These are phyloP conservation scores for Verticillium longisporum DNA, from an alignment of 2,329 filamentous ascomycete genomes.

Conservation along the genomic window DNA sequence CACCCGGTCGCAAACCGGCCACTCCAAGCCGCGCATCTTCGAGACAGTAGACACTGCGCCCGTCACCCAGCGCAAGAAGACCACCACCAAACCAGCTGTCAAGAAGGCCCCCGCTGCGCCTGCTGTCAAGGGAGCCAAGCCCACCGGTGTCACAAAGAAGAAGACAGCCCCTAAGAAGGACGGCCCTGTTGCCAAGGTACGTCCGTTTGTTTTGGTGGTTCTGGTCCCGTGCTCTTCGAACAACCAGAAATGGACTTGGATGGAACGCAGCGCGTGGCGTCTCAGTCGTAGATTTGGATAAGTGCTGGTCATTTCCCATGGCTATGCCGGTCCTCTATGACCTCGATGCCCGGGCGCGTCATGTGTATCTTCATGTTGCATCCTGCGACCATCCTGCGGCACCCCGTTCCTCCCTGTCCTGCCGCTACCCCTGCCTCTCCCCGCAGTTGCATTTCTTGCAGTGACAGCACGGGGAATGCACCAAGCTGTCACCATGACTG, in stretches of 20 bases:
- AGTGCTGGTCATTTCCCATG: background rate
- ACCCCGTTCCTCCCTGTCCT: background rate
- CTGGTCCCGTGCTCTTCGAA: background rate
- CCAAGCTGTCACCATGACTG: background rate
- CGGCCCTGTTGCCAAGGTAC: conserved; percentile 6
- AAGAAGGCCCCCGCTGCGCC: conserved; percentile 3
- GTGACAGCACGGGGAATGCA: too few relatives aligned
- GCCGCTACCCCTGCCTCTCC: background rate
- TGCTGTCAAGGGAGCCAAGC: conserved; percentile 8
- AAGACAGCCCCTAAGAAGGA: conserved; percentile 11
- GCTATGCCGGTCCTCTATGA: background rate
- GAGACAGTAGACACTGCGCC: conserved; percentile 39
- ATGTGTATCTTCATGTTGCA: background rate
- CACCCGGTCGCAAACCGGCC: conserved; percentile 44
- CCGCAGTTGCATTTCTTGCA: background rate
- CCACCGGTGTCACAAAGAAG: conserved; percentile 11
- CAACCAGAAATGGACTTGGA: background rate
- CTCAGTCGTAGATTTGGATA: background rate
- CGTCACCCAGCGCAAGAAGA: conserved; percentile 30
- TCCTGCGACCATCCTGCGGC: background rate
- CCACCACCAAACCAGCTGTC: conserved; percentile 6
- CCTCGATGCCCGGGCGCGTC: background rate
- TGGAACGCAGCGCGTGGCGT: background rate
- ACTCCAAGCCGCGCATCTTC: conserved; percentile 46
- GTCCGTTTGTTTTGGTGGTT: background rate